Evolutionary conservation across 345 rosid genomes (phyloP).

Genomic region (Isatis tinctoria): DNA sequence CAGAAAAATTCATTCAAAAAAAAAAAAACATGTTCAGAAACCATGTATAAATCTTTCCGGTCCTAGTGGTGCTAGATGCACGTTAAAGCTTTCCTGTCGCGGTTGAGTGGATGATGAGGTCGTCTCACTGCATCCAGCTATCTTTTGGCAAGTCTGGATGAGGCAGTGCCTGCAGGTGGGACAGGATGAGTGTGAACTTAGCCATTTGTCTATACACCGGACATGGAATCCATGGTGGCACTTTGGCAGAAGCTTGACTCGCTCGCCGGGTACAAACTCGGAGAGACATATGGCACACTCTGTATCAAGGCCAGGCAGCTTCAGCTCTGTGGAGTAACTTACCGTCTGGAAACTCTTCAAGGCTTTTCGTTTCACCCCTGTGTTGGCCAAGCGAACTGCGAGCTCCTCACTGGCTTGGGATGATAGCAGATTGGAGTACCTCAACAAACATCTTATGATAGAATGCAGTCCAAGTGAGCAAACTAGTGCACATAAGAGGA

Average conservation of each 20-base stretch:
- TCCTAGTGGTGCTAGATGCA: conserved; percentile 46
- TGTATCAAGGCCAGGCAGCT: conserved; percentile 46
- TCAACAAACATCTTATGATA: conserved; percentile 62
- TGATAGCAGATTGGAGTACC: conserved; percentile 45
- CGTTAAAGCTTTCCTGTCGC: conserved; percentile 30
- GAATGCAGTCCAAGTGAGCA: conserved; percentile 78
- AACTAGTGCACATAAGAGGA: conserved; percentile 75
- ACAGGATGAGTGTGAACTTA: conserved; percentile 83
- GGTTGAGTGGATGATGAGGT: conserved; percentile 39
- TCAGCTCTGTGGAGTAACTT: conserved; percentile 49
- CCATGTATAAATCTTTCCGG: conserved; percentile 49
- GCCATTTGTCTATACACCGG: conserved; percentile 87
- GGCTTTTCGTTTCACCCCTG: conserved; percentile 71
- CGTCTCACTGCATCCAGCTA: conserved; percentile 46
- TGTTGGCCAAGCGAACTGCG: conserved; percentile 50
- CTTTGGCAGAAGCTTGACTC: conserved; percentile 65
- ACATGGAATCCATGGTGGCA: conserved; percentile 87
- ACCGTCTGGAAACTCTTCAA: conserved; percentile 62
- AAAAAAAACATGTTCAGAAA: conserved; percentile 33
- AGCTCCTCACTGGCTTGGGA: conserved; percentile 28
- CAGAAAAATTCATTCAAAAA: too few relatives aligned
- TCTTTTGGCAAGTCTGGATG: conserved; percentile 72
- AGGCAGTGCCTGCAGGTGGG: conserved; percentile 95
- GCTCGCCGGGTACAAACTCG: conserved; percentile 58
- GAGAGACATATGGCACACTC: conserved; percentile 82